Conservation (phyloP, 2,329 filamentous ascomycete species). For the Phialemonium atrogriseum region DNA sequence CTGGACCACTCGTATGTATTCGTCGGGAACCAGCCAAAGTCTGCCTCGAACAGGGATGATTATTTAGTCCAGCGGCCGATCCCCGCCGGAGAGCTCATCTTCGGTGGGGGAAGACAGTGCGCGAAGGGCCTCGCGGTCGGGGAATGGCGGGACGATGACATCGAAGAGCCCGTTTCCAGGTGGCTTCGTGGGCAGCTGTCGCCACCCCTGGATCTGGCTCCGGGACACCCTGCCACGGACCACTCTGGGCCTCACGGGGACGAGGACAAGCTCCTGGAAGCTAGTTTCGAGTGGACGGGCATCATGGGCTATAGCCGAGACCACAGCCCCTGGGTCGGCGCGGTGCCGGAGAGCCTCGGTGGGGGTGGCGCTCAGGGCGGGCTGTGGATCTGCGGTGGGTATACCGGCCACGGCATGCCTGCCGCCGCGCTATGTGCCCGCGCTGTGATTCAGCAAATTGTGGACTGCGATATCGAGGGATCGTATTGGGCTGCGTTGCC, state of each 20-base stretch:
- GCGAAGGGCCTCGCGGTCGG: slow-evolving; percentile 37
- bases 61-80: slow-evolving; percentile 66
- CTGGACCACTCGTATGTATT: slow-evolving; percentile 58
- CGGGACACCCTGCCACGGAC: neutral
- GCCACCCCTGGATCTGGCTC: slow-evolving; percentile 31
- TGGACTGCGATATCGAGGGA: no score
- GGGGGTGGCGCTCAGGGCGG: slow-evolving; percentile 43
- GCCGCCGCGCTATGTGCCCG: slow-evolving; percentile 60
- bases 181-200: slow-evolving; percentile 44
- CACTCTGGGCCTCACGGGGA: neutral
- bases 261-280: slow-evolving; percentile 33
- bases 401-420: slow-evolving; percentile 72
- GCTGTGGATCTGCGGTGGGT: slow-evolving; percentile 57
- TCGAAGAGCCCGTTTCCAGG: slow-evolving; percentile 35
- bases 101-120: slow-evolving; percentile 60
- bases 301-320: slow-evolving; percentile 73
- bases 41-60: slow-evolving; percentile 47
- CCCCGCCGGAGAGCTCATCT: slow-evolving; percentile 52
- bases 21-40: slow-evolving; percentile 28
- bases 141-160: slow-evolving; percentile 23
- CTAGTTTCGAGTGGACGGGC: slow-evolving; percentile 64
- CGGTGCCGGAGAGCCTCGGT: slow-evolving; percentile 43
- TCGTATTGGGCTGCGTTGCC: no score
- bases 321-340: slow-evolving; percentile 61
- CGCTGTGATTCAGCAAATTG: no score